Base-by-base conservation (phyloP, 805 yeast species). In the Yamadazyma takamatsuzukensis region DNA sequence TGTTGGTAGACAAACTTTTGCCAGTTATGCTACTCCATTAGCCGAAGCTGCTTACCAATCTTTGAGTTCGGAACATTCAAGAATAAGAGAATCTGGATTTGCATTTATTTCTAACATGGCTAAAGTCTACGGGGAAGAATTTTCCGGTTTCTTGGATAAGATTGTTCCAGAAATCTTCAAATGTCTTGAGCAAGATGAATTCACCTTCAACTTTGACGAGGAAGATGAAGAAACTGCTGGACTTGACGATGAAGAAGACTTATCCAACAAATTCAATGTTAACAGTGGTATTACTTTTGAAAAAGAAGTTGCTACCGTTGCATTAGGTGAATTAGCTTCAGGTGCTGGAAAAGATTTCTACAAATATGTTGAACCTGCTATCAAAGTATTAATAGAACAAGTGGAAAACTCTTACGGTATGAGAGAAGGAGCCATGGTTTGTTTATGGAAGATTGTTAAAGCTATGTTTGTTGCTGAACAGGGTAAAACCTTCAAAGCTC, bases 271-370 rank as follows among this genome's bases (percentile, higher is more conserved):
- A 41, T 69, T 86, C 61, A 82, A 85, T 48, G 88, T 93, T 43
- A 89, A 88, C 73, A 83, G 96, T 32, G 97, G 96, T 69, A 78
- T 93, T 49, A 86, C 97, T 45, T 82, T 85, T 49, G 98, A 90
- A 66, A 90, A 90, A 64, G 96, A 89, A 65, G 85, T 87, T 45
- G 96, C 96, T n/a, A 74, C 89, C 28, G 86, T 87, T 51, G 93
- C 96, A 6, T 64, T 88, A 46, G 77, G 85, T 30, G 97, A 93
- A 56, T 75, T 89, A 55, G 95, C 96, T 32, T 61, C 74, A 34
- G 96, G 95, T 48, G 84, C 96, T 30, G 83, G 88, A 53, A 80
- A 76, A 37, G 78, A 78, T 33, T 88, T 90, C 63, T 74, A 80
- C 51, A 78, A 79, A 50, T 87, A 78, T 51, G 82, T 87, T 40